Percentiles rank a stretch among this genome's conserved stretches.
These are phyloP conservation scores for Cercospora zeina DNA, from an alignment of 2,329 filamentous ascomycete species.

Conservation along the genomic window DNA sequence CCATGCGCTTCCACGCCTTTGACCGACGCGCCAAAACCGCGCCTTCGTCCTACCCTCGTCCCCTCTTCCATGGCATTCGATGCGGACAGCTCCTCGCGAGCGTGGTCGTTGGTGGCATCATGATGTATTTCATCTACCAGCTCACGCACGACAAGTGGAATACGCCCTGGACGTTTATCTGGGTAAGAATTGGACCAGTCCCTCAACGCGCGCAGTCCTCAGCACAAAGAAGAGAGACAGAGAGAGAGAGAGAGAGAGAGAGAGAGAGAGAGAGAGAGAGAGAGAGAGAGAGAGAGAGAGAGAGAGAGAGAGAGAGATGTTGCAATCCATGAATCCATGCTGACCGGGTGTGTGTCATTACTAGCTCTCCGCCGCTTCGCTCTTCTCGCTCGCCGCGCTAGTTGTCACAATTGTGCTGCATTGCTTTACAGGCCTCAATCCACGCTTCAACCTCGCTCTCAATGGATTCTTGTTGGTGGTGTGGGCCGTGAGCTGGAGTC, in stretches of 20 bases:
- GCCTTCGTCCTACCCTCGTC: slow-evolving; percentile 50
- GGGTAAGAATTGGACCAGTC: slow-evolving; percentile 47
- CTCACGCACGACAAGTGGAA: slow-evolving; percentile 54
- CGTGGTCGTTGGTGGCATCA: slow-evolving; percentile 55
- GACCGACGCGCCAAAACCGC: slow-evolving; percentile 40
- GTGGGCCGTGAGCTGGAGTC: slow-evolving; percentile 55
- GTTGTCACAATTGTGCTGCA: slow-evolving; percentile 54
- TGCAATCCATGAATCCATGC: background rate
- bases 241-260: no score
- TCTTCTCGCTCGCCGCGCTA: slow-evolving; percentile 55
- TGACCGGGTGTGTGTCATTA: background rate
- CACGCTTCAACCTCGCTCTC: slow-evolving; percentile 52
- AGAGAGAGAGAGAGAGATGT: no score
- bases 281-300: no score
- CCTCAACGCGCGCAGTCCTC: background rate
- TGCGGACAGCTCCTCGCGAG: slow-evolving; percentile 47
- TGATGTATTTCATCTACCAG: slow-evolving; percentile 58
- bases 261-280: no score
- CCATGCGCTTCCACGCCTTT: slow-evolving; percentile 28
- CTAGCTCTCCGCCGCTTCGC: slow-evolving; percentile 54
- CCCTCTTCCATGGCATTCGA: slow-evolving; percentile 48
- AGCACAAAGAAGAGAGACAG: background rate
- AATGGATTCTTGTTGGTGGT: slow-evolving; percentile 53
- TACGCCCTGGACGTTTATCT: slow-evolving; percentile 61
- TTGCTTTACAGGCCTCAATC: slow-evolving; percentile 54